Evolutionary conservation across 2,329 filamentous ascomycete species (phyloP).

Genomic region (Aspergillus candidus): DNA sequence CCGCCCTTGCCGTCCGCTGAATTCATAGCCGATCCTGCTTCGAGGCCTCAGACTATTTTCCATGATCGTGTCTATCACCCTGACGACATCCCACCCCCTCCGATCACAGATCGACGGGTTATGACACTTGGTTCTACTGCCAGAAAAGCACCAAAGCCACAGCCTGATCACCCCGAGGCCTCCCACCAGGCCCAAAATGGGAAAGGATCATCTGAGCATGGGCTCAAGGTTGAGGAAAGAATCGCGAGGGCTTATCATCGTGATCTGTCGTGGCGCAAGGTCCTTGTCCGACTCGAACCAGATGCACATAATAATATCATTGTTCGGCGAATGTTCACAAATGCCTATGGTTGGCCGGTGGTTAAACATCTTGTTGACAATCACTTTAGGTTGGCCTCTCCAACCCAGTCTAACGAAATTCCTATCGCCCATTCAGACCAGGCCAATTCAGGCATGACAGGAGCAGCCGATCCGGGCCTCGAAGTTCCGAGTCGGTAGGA

Average conservation of each 20-base stretch:
- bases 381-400: constrained; percentile 75
- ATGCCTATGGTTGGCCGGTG: constrained; percentile 96
- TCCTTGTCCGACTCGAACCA: constrained; percentile 88
- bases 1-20: constrained; percentile 76
- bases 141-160: constrained; percentile 13
- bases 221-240: constrained; percentile 92
- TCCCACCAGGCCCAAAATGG: constrained; percentile 10
- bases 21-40: constrained; percentile 77
- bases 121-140: constrained; percentile 27
- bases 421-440: constrained; percentile 62
- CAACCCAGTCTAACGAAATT: constrained; percentile 61
- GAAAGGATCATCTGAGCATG: constrained; percentile 18
- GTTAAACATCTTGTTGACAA: constrained; percentile 91
- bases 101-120: constrained; percentile 42
- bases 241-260: constrained; percentile 93
- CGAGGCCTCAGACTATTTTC: constrained; percentile 83
- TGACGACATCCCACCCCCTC: constrained; percentile 80
- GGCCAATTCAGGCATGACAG: constrained; percentile 54
- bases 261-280: constrained; percentile 90
- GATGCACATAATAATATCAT: constrained; percentile 99
- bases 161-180: constrained; percentile 8
- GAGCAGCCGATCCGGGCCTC: constrained; percentile 57
- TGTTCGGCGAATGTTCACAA: constrained; percentile 91
- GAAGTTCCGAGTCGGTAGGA: constrained; percentile 44
- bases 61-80: constrained; percentile 95